Evolutionary conservation across 352 stramenopile species (phyloP).

Genomic region (Phytophthora foliorum): DNA sequence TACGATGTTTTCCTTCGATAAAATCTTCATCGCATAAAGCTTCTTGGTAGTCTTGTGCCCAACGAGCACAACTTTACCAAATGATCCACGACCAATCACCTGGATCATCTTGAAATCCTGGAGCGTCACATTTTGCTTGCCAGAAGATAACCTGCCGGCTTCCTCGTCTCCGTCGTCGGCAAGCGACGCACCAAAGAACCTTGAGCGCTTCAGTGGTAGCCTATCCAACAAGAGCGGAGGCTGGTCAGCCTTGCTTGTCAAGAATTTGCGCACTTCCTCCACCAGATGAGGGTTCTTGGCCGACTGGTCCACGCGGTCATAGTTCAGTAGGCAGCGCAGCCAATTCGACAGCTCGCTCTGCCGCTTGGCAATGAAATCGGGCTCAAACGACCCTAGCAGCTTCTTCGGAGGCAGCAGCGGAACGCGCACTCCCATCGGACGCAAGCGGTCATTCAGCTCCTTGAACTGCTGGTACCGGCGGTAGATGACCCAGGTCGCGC

Average conservation of each 20-base stretch:
- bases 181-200: slow-evolving; percentile 76
- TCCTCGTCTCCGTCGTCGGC: slow-evolving; percentile 67
- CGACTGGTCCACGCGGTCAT: slow-evolving; percentile 77
- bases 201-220: slow-evolving; percentile 66
- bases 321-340: slow-evolving; percentile 72
- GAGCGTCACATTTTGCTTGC: slow-evolving; percentile 63
- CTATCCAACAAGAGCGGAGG: slow-evolving; percentile 78
- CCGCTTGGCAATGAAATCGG: slow-evolving; percentile 81
- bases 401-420: slow-evolving; percentile 87
- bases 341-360: slow-evolving; percentile 78
- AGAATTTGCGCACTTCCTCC: slow-evolving; percentile 82
- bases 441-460: slow-evolving; percentile 73
- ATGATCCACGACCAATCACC: slow-evolving; percentile 93
- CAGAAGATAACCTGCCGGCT: slow-evolving; percentile 23
- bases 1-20: slow-evolving; percentile 92
- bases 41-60: slow-evolving; percentile 89
- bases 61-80: slow-evolving; percentile 93
- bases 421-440: slow-evolving; percentile 71
- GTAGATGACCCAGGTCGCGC: slow-evolving; percentile 85
- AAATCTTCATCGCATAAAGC: slow-evolving; percentile 94
- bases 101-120: slow-evolving; percentile 88
- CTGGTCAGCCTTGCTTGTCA: slow-evolving; percentile 87
- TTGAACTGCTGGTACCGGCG: slow-evolving; percentile 90
- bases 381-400: slow-evolving; percentile 84
- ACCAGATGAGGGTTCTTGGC: slow-evolving; percentile 82